Conservation (phyloP, 768 basidiomycete genomes). For the Hericium rajendrae region DNA sequence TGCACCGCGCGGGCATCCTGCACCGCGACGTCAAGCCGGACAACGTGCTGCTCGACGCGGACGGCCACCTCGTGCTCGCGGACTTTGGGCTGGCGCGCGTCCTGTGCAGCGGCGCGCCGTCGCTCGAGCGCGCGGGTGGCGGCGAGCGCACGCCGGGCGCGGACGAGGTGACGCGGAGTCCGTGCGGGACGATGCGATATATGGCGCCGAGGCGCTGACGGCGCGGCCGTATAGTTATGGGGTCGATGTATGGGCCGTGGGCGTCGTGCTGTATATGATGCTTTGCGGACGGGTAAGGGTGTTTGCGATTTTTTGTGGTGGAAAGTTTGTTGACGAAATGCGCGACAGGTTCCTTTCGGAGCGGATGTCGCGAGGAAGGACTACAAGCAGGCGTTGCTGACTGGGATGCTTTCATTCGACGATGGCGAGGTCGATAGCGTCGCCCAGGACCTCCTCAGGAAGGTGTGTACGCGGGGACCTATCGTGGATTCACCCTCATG, state of each 20-base stretch:
- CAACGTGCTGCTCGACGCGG: slow-evolving; percentile 33
- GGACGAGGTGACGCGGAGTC: neutral
- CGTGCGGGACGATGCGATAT: slow-evolving; percentile 3
- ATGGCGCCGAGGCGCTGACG: neutral
- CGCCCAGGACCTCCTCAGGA: neutral
- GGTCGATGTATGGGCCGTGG: slow-evolving; percentile 2
- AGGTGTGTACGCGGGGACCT: neutral
- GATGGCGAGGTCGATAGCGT: neutral
- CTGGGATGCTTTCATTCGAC: neutral
- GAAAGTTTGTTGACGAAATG: too few relatives aligned
- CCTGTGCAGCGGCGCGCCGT: slow-evolving; percentile 8
- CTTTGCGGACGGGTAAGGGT: neutral
- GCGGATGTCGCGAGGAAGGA: neutral
- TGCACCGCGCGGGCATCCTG: slow-evolving; percentile 1
- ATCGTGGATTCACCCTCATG: too few relatives aligned
- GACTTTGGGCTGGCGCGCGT: slow-evolving; percentile 37
- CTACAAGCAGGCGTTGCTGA: neutral
- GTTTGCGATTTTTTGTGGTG: neutral
- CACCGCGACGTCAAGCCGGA: slow-evolving; percentile 34
- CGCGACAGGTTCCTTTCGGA: neutral
- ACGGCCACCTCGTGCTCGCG: slow-evolving; percentile 40
- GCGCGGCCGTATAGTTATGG: neutral
- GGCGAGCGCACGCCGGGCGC: neutral
- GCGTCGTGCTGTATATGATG: slow-evolving; percentile 3
- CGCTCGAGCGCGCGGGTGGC: neutral